phyloP scores from a whole-genome alignment of 2,329 filamentous ascomycete species.

The Cladobotryum protrusum region DNA sequence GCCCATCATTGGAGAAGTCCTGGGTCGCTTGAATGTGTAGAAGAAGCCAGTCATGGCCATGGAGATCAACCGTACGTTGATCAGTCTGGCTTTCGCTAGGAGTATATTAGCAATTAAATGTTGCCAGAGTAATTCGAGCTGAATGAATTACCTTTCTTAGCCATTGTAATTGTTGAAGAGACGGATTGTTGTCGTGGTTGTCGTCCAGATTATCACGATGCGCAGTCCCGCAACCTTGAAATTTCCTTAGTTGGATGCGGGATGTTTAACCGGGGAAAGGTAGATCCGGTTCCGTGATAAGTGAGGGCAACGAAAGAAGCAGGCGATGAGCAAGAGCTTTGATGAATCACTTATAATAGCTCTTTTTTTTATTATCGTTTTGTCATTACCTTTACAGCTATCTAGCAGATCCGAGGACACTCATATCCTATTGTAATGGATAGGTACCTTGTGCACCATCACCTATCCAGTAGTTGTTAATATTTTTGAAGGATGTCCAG shows the following conservation, averaged over 20 bases:
- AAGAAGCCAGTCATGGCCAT: constrained; percentile 99
- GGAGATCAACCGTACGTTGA: constrained; percentile 88
- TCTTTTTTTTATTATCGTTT: too few relatives aligned
- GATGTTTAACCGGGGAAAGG: constrained; percentile 10
- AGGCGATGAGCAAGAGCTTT: too few relatives aligned
- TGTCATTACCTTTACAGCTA: too few relatives aligned
- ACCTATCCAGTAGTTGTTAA: too few relatives aligned
- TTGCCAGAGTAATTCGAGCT: too few relatives aligned
- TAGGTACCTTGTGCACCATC: too few relatives aligned
- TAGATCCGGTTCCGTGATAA: constrained; percentile 6
- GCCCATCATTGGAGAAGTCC: constrained; percentile 76
- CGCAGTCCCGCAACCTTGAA: neutral
- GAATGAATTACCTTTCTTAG: constrained; percentile 20
- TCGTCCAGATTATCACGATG: neutral
- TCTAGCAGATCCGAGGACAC: too few relatives aligned
- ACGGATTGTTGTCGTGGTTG: neutral
- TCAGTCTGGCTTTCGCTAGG: constrained; percentile 80
- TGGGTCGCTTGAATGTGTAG: constrained; percentile 80
- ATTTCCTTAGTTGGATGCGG: constrained; percentile 6
- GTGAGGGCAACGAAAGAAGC: too few relatives aligned
- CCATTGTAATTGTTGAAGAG: constrained; percentile 16
- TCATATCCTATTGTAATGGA: too few relatives aligned
- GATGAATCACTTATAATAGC: too few relatives aligned
- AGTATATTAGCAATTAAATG: neutral
- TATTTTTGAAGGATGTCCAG: too few relatives aligned